Percentiles rank a stretch among this genome's conserved stretches.
phyloP scores from a whole-genome alignment of 371 early-diverging fungal species.

The Entomophthora muscae region DNA sequence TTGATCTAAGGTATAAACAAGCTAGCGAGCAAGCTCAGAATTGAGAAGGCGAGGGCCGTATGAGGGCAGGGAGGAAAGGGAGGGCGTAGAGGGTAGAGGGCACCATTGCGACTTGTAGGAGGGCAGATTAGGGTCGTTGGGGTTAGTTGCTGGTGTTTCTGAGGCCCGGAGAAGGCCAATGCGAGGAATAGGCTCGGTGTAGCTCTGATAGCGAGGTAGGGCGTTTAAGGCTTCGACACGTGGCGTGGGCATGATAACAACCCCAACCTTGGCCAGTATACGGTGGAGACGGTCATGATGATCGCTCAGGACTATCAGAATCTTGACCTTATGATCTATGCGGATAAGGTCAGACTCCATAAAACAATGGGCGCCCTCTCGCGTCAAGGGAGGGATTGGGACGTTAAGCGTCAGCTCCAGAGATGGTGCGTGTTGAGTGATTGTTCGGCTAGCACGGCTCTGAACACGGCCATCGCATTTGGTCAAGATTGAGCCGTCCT shows the following conservation, averaged over 20 bases:
- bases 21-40: background rate
- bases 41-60: background rate
- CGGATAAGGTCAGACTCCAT: conserved; percentile 5
- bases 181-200: background rate
- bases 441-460: background rate
- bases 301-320: conserved; percentile 3
- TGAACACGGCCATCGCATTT: conserved; percentile 9
- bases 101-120: conserved; percentile 6
- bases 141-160: too few species aligned
- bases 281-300: conserved; percentile 4
- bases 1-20: background rate
- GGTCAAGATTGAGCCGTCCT: background rate
- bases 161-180: too few species aligned
- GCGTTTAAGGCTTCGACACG: conserved; percentile 5
- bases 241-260: background rate
- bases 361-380: background rate
- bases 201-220: conserved; percentile 6
- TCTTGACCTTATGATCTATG: conserved; percentile 7
- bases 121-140: background rate
- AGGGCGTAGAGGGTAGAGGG: background rate
- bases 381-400: background rate
- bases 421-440: background rate
- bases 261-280: conserved; percentile 7
- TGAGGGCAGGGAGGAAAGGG: conserved; percentile 1
- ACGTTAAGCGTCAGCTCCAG: conserved; percentile 2